phyloP scores from a whole-genome alignment of 805 yeast species.

The Cyberlindnera mississippiensis region DNA sequence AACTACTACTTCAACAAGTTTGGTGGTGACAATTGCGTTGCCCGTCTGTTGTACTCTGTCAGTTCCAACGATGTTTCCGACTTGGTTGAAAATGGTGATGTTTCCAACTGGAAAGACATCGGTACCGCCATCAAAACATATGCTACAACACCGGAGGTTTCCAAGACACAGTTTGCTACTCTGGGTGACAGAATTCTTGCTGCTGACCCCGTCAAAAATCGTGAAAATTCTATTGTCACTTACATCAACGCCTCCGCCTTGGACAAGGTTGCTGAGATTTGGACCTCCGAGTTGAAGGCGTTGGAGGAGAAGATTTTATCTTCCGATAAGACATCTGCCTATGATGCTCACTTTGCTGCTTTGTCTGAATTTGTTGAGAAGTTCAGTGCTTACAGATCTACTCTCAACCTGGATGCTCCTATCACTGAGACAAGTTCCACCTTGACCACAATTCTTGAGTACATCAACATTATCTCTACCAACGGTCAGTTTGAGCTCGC shows the following conservation, averaged over 20 bases:
- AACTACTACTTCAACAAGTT: constrained; percentile 64
- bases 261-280: constrained; percentile 72
- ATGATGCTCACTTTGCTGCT: constrained; percentile 81
- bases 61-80: constrained; percentile 57
- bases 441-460: constrained; percentile 65
- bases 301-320: constrained; percentile 40
- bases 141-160: constrained; percentile 40
- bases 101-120: constrained; percentile 77
- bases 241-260: constrained; percentile 79
- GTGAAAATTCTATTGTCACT: constrained; percentile 73
- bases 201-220: constrained; percentile 42
- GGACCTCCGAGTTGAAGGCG: constrained; percentile 72
- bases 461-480: constrained; percentile 72
- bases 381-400: constrained; percentile 66
- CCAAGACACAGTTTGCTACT: constrained; percentile 50
- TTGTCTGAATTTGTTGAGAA: constrained; percentile 81
- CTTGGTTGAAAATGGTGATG: constrained; percentile 71
- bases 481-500: constrained; percentile 86
- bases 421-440: constrained; percentile 28
- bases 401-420: constrained; percentile 33
- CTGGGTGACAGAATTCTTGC: constrained; percentile 75
- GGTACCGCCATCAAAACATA: constrained; percentile 67
- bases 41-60: constrained; percentile 71
- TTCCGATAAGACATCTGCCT: constrained; percentile 48
- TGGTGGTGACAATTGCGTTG: constrained; percentile 45